These are phyloP conservation scores for Trebouxia sp. DNA, from an alignment of 139 green algal genomes.

Conservation along the genomic window DNA sequence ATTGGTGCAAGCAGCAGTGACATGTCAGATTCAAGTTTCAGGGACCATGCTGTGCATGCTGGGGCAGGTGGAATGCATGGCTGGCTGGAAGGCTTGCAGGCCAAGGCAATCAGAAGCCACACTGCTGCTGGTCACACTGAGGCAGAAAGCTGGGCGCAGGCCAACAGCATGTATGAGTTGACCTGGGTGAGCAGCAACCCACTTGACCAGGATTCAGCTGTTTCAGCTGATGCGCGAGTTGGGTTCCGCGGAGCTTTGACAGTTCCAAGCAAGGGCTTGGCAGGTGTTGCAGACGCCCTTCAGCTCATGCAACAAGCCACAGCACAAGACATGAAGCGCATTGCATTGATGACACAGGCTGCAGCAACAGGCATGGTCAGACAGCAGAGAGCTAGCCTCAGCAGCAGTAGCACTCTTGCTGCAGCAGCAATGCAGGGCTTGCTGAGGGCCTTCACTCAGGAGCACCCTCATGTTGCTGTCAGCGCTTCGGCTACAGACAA, in stretches of 20 bases:
- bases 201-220: too few species aligned
- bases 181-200: background rate
- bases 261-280: background rate
- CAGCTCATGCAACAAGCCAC: background rate
- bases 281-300: background rate
- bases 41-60: background rate
- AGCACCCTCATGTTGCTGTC: slow-evolving; percentile 1
- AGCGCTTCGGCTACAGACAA: background rate
- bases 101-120: background rate
- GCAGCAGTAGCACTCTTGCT: background rate
- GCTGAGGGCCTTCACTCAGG: background rate
- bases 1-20: background rate
- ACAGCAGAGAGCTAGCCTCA: background rate
- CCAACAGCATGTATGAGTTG: slow-evolving; percentile 10
- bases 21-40: background rate
- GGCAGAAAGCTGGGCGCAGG: background rate
- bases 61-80: background rate
- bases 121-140: background rate
- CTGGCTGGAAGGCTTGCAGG: background rate
- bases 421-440: background rate
- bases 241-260: background rate
- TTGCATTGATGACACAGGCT: background rate
- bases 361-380: background rate
- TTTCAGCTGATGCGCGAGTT: background rate
- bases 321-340: background rate